phyloP scores from a whole-genome alignment of 208 protist species.

The Herpetomonas samuelpessoai region DNA sequence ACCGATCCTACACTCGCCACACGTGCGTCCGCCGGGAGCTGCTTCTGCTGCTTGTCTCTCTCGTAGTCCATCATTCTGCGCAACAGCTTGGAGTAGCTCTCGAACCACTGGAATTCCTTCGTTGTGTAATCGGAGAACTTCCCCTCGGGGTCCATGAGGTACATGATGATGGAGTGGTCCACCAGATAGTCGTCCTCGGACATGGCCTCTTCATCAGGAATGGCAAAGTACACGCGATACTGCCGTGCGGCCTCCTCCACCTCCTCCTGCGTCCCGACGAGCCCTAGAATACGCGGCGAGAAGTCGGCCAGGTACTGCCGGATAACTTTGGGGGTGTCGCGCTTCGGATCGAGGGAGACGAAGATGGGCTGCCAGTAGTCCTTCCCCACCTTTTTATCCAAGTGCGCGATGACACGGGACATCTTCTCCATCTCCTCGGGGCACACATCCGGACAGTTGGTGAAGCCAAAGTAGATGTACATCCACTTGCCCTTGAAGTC shows the following conservation, averaged over 20 bases:
- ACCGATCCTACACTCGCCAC: too few relatives aligned
- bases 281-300: constrained; percentile 84
- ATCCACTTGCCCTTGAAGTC: constrained; percentile 90
- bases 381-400: constrained; percentile 77
- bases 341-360: constrained; percentile 91
- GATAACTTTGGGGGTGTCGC: constrained; percentile 84
- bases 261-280: constrained; percentile 88
- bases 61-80: constrained; percentile 82
- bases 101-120: constrained; percentile 86
- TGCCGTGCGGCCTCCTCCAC: constrained; percentile 71
- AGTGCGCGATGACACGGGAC: constrained; percentile 61
- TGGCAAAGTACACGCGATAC: constrained; percentile 93
- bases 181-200: constrained; percentile 94
- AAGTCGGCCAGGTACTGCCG: constrained; percentile 90
- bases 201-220: constrained; percentile 69
- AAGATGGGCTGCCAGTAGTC: constrained; percentile 92
- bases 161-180: constrained; percentile 95
- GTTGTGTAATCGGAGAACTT: constrained; percentile 89
- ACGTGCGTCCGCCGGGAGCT: constrained; percentile 25
- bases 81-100: constrained; percentile 81
- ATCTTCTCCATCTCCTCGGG: constrained; percentile 96
- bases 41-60: constrained; percentile 28
- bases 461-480: constrained; percentile 98
- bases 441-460: constrained; percentile 96
- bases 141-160: constrained; percentile 89